Evolutionary conservation across 192 early-diverging fungal genomes (phyloP).

Genomic region (Coemansia sp.): DNA sequence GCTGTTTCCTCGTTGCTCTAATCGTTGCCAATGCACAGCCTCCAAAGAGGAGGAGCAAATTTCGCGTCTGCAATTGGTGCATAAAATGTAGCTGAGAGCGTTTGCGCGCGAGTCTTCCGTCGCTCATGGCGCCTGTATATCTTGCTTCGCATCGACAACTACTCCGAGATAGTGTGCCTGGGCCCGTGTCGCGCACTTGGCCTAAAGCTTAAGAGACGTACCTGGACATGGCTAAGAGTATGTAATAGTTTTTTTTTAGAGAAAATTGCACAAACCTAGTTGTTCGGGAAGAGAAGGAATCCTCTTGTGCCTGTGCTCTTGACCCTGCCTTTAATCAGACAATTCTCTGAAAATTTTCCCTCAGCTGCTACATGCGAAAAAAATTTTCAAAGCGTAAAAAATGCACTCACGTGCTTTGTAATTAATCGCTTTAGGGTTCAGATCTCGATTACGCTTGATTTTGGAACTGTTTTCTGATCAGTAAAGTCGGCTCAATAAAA

Average conservation of each 20-base stretch:
- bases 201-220: constrained; percentile 7
- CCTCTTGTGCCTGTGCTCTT: neutral
- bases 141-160: neutral
- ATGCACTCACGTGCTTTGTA: neutral
- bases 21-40: neutral
- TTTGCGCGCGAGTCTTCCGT: too few species aligned
- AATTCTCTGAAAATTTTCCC: too few species aligned
- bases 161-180: neutral
- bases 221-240: constrained; percentile 35
- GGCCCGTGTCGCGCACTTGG: neutral
- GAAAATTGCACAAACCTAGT: constrained; percentile 12
- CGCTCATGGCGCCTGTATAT: neutral
- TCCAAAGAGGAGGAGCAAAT: neutral
- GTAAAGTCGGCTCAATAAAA: neutral
- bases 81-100: too few species aligned
- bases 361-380: too few species aligned
- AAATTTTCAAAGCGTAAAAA: neutral
- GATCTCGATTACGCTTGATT: neutral
- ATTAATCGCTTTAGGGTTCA: neutral
- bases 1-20: neutral
- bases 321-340: neutral
- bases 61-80: neutral
- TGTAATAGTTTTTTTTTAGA: constrained; percentile 4
- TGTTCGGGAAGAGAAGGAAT: constrained; percentile 30
- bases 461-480: neutral